These are phyloP conservation scores for Fusarium burgessii DNA, from an alignment of 2,329 filamentous ascomycete genomes.

Conservation along the genomic window DNA sequence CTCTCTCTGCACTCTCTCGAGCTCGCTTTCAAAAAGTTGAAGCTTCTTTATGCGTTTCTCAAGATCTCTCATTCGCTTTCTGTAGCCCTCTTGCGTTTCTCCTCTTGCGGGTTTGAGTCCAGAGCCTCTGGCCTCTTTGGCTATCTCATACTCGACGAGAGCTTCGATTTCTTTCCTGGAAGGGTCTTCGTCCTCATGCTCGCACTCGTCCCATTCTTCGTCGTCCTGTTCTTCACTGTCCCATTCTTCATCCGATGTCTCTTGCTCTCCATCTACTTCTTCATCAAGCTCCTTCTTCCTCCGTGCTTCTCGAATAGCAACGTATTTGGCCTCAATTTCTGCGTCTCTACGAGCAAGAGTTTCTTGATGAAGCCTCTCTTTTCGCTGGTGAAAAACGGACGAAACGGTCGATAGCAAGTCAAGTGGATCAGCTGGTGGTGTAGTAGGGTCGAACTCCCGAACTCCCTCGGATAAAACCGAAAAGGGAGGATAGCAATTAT, in stretches of 20 bases:
- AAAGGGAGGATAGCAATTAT: background rate
- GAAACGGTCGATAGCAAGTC: slow-evolving; percentile 27
- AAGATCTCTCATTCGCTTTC: slow-evolving; percentile 24
- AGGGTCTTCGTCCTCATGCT: background rate
- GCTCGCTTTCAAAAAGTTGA: slow-evolving; percentile 3
- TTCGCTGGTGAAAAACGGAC: slow-evolving; percentile 13
- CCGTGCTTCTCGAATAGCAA: background rate
- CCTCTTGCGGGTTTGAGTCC: slow-evolving; percentile 9
- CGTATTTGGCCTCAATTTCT: background rate
- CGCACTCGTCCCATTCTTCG: background rate
- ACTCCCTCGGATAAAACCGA: background rate
- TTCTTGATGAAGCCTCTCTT: background rate
- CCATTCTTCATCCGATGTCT: background rate
- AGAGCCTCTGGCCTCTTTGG: background rate
- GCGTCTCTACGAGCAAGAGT: background rate
- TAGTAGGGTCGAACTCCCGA: slow-evolving; percentile 1
- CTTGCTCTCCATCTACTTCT: background rate
- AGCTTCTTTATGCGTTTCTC: slow-evolving; percentile 24
- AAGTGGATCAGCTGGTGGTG: slow-evolving; percentile 16
- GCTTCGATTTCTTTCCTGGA: slow-evolving; percentile 17
- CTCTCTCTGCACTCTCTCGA: slow-evolving; percentile 4
- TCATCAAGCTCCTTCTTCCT: background rate
- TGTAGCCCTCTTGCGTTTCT: slow-evolving; percentile 15
- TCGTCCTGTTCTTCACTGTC: background rate
- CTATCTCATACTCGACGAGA: slow-evolving; percentile 20